These are phyloP conservation scores for Xylaria curta DNA, from an alignment of 495 filamentous ascomycete genomes.

Conservation along the genomic window DNA sequence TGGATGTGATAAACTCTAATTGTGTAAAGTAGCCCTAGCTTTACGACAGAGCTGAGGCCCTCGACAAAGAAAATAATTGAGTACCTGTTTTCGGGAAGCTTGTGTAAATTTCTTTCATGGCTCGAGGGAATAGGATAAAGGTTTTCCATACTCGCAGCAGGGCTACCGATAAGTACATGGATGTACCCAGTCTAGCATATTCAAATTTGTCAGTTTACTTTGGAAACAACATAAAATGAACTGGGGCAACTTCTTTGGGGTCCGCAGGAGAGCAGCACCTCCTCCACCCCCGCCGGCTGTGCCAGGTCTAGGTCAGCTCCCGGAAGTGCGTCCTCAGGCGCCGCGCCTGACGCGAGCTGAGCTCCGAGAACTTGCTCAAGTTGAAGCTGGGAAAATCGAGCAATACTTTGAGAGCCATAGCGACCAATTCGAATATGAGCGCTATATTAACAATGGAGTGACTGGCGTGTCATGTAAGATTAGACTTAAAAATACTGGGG, in stretches of 20 bases:
- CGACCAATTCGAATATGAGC: slow-evolving; percentile 4
- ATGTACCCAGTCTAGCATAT: neutral
- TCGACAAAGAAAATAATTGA: neutral
- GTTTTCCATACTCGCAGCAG: neutral
- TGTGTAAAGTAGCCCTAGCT: no score
- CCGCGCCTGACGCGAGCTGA: neutral
- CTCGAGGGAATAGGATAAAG: neutral
- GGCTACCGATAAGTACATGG: neutral
- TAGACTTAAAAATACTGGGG: neutral
- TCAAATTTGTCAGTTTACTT: neutral
- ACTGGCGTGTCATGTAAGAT: slow-evolving; percentile 13
- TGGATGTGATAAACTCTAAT: neutral
- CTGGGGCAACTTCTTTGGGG: neutral
- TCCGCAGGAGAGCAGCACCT: neutral
- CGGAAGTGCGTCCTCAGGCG: neutral
- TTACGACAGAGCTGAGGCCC: neutral
- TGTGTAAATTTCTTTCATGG: neutral
- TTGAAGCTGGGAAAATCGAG: slow-evolving; percentile 2
- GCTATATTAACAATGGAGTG: neutral
- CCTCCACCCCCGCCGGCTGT: neutral
- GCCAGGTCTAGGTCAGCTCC: neutral
- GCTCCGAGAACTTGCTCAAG: neutral
- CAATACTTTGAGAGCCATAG: neutral
- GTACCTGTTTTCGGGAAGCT: neutral
- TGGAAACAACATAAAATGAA: neutral